Percentiles rank a stretch among this genome's conserved stretches.
Evolutionary conservation across 2,329 filamentous ascomycete genomes (phyloP).

Genomic region (Proliferodiscus dingleyae): DNA sequence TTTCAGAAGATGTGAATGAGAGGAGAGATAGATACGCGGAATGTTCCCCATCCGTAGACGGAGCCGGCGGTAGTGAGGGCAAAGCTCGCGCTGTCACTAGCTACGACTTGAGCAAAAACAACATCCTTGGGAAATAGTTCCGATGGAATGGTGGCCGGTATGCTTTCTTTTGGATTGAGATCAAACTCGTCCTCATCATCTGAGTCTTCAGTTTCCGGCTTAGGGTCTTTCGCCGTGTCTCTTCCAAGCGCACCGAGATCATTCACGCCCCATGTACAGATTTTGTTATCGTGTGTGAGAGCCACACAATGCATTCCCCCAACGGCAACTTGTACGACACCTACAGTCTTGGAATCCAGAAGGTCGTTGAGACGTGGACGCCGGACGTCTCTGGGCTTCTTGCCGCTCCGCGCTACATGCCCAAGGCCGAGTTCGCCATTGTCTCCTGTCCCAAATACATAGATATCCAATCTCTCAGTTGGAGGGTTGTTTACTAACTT

Average conservation of each 20-base stretch:
- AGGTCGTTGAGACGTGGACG: conserved; percentile 64
- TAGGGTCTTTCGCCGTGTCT: conserved; percentile 63
- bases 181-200: conserved; percentile 43
- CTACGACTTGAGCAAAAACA: conserved; percentile 61
- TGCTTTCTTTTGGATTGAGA: conserved; percentile 52
- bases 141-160: conserved; percentile 52
- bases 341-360: conserved; percentile 49
- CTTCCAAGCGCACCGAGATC: conserved; percentile 76
- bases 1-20: conserved; percentile 1
- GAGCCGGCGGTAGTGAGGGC: conserved; percentile 69
- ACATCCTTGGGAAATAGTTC: conserved; percentile 50
- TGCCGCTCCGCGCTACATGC: conserved; percentile 52
- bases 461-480: conserved; percentile 61
- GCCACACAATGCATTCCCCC: conserved; percentile 80
- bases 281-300: conserved; percentile 73
- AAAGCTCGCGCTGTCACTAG: conserved; percentile 71
- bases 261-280: conserved; percentile 84
- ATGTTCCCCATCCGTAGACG: conserved; percentile 81
- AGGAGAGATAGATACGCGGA: conserved; percentile 48
- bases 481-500: conserved; percentile 58
- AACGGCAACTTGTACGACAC: conserved; percentile 69
- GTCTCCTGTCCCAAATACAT: conserved; percentile 73
- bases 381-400: conserved; percentile 64
- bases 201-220: conserved; percentile 41
- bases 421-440: conserved; percentile 78